Percentiles rank a stretch among this genome's conserved stretches.
These are phyloP conservation scores for Rubus idaeus DNA, from an alignment of 306 rosid species.

Conservation along the genomic window DNA sequence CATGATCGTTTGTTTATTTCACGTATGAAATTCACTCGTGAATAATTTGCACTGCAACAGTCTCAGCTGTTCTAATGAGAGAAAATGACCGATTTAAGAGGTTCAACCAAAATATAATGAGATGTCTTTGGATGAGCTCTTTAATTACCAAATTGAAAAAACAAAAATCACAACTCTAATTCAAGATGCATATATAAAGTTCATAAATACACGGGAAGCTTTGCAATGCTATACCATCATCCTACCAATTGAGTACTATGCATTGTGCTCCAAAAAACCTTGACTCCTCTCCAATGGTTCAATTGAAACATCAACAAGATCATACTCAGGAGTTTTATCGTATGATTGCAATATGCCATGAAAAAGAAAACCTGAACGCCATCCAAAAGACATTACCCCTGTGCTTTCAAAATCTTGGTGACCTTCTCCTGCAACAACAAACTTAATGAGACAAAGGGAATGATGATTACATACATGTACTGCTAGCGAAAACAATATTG, in stretches of 20 bases:
- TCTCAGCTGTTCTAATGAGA: too few species aligned
- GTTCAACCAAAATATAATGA: neutral
- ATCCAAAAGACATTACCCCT: neutral
- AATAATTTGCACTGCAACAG: too few species aligned
- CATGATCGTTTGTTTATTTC: too few species aligned
- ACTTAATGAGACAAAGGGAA: neutral
- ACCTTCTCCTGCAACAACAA: slow-evolving; percentile 19
- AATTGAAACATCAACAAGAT: neutral
- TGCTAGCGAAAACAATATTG: neutral
- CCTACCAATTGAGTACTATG: neutral
- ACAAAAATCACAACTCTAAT: neutral
- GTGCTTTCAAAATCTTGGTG: slow-evolving; percentile 10
- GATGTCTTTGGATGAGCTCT: neutral
- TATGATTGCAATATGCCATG: neutral
- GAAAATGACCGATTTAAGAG: neutral
- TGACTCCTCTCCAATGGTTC: neutral
- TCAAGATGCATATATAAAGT: too few species aligned
- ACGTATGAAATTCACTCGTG: too few species aligned
- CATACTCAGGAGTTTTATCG: neutral
- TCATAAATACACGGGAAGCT: neutral
- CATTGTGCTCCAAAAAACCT: neutral
- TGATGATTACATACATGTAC: neutral
- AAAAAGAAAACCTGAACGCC: neutral
- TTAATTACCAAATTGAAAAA: neutral
- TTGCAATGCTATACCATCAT: slow-evolving; percentile 4